Percentiles rank a stretch among this genome's conserved stretches.
Conservation (phyloP, 2,329 filamentous ascomycete genomes). For the Zarea fungicola region DNA sequence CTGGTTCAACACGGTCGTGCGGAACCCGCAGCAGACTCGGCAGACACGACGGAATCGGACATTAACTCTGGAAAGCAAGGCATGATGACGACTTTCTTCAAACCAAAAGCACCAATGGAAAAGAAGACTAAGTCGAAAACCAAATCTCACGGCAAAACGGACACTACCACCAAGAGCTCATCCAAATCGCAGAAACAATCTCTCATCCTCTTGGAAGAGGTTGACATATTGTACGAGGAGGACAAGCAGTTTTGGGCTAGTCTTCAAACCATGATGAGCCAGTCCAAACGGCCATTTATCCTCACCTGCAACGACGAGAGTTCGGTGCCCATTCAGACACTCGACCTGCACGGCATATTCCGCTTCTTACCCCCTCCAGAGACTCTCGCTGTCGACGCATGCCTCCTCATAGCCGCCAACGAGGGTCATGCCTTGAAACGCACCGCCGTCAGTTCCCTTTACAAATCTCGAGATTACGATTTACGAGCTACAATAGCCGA, state of each 20-base stretch:
- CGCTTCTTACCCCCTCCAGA: conserved; percentile 63
- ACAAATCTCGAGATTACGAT: conserved; percentile 63
- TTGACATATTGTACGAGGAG: conserved; percentile 89
- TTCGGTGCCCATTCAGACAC: conserved; percentile 66
- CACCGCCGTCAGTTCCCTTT: conserved; percentile 63
- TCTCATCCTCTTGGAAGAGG: conserved; percentile 88
- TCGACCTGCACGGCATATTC: conserved; percentile 82
- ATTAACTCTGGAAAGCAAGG: conserved; percentile 67
- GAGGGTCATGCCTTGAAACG: conserved; percentile 79
- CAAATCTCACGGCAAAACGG: conserved; percentile 18
- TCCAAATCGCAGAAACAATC: conserved; percentile 76
- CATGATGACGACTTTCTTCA: conserved; percentile 79
- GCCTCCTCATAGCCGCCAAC: conserved; percentile 76
- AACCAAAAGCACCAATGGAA: conserved; percentile 37
- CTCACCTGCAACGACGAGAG: conserved; percentile 92
- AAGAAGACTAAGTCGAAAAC: conserved; percentile 20
- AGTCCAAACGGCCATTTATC: conserved; percentile 87
- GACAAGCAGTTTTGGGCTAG: conserved; percentile 94
- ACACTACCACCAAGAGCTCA: conserved; percentile 26
- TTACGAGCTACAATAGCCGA: conserved; percentile 77
- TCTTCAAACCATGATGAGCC: conserved; percentile 67
- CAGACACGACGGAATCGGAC: conserved; percentile 38
- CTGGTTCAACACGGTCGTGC: conserved; percentile 57
- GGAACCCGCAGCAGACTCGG: conserved; percentile 26
- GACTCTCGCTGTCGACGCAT: conserved; percentile 69